Conservation (phyloP, 2,329 filamentous ascomycete species). For the Nemania diffusa region DNA sequence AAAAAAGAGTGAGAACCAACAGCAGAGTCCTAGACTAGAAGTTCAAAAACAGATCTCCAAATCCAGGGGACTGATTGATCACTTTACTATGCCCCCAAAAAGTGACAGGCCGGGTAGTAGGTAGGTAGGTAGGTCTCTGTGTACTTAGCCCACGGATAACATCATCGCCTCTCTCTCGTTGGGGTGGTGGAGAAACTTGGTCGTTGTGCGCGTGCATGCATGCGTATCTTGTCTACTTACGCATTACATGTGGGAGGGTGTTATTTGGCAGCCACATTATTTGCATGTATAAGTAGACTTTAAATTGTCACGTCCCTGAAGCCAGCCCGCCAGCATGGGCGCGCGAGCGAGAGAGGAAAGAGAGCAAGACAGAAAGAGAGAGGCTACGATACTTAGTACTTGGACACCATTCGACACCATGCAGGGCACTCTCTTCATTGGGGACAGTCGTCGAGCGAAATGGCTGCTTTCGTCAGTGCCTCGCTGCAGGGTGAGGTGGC, state of each 20-base stretch:
- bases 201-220: conserved; percentile 31
- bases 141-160: conserved; percentile 21
- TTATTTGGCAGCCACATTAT: conserved; percentile 26
- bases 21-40: conserved; percentile 12
- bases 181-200: conserved; percentile 30
- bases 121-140: not conserved
- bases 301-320: conserved; percentile 23
- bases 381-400: conserved; percentile 8
- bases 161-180: conserved; percentile 21
- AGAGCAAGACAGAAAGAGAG: not conserved
- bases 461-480: conserved; percentile 33
- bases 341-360: not conserved
- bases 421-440: conserved; percentile 30
- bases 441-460: conserved; percentile 32
- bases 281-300: conserved; percentile 18
- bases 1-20: conserved; percentile 10
- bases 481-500: conserved; percentile 39
- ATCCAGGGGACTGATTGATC: not conserved
- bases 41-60: not conserved
- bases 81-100: not conserved
- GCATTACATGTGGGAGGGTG: conserved; percentile 25
- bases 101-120: not conserved
- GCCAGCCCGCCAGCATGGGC: not conserved
- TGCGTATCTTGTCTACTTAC: conserved; percentile 24
- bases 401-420: conserved; percentile 27